phyloP scores from a whole-genome alignment of 1,284 basidiomycete species.

The Microstroma glucosiphilum region DNA sequence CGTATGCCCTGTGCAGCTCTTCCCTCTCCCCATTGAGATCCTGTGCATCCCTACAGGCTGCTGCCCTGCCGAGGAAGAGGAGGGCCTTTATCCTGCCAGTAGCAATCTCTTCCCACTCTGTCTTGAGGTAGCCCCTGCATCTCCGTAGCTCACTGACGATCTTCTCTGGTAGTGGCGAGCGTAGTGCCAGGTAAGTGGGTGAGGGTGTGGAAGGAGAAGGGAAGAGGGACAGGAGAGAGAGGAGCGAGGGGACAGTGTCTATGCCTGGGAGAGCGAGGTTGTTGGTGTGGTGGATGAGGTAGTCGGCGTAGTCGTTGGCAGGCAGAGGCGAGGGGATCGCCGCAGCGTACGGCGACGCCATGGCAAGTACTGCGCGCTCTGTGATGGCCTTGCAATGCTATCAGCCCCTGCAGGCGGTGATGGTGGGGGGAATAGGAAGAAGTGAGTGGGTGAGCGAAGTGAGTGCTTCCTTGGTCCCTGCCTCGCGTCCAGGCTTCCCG shows the following conservation, averaged over 20 bases:
- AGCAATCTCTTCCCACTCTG: slow-evolving; percentile 42
- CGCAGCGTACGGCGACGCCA: too few species aligned
- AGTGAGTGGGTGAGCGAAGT: too few species aligned
- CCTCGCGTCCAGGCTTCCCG: too few species aligned
- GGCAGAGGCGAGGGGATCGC: neutral
- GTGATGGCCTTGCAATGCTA: too few species aligned
- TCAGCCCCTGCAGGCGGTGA: too few species aligned
- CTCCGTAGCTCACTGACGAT: slow-evolving; percentile 24
- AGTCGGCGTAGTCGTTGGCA: slow-evolving; percentile 9
- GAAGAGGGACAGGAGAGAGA: slow-evolving; percentile 5
- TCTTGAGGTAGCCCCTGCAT: slow-evolving; percentile 27
- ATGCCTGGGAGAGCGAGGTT: neutral
- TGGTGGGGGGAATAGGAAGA: too few species aligned
- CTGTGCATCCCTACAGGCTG: neutral
- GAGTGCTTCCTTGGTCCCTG: too few species aligned
- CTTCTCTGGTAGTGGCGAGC: slow-evolving; percentile 7
- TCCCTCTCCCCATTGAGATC: slow-evolving; percentile 14
- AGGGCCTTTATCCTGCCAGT: slow-evolving; percentile 11
- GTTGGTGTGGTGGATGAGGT: slow-evolving; percentile 6
- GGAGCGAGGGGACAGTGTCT: neutral
- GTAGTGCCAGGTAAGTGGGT: neutral
- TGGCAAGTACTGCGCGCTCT: too few species aligned
- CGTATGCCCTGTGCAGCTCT: slow-evolving; percentile 9
- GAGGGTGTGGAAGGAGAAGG: slow-evolving; percentile 3
- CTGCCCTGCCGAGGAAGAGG: slow-evolving; percentile 11